Evolutionary conservation across 129 eudicot genomes (phyloP), one percentile per base, ranked within the genome.

Genomic region (Pittosporum tobira): DNA sequence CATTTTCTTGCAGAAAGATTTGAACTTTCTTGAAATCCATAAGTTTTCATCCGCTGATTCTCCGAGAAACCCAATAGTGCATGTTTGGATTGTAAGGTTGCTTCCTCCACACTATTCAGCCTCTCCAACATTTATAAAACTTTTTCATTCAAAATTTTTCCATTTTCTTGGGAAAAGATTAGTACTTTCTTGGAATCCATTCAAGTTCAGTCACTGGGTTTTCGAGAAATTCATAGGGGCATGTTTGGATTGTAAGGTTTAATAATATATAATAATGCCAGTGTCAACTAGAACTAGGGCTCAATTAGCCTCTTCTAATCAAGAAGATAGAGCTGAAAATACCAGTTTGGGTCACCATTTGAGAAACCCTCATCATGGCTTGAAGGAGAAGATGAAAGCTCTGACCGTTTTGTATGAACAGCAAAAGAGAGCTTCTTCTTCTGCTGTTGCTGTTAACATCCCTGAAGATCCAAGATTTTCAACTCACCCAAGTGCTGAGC

Each of bases 251-350:
- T 44, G 15, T 73, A 68, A 62, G 43, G 48, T 25, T 43, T 72
- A 36, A 59, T 40, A 65, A n/a, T n/a, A n/a, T n/a, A n/a, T n/a
- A n/a, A n/a, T 54, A 67, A 88, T 83, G 95, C 88, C 94, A 31
- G 96, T 88, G 20, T 77, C 88, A 15, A 88, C 96, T 21, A 85
- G 95, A 8, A 85, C 95, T 19, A 88, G 96, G 75, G 83, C 96
- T 14, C 82, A 78, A 55, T 74, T 56, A 72, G 29, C 52, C 37
- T 36, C 15, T 7, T 14, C 62, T 19, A 62, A 31, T 34, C 75
- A 54, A 63, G 57, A 59, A 46, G 65, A 34, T n/a, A 24, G 68
- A 62, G 61, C 77, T 64, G 74, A 85, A 67, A 69, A 72, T 44
- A 18, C 48, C 34, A 64, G 59, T 50, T 62, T 67, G 53, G 59